Conservation (phyloP, 345 rosid species). For the Clarkia xantiana region DNA sequence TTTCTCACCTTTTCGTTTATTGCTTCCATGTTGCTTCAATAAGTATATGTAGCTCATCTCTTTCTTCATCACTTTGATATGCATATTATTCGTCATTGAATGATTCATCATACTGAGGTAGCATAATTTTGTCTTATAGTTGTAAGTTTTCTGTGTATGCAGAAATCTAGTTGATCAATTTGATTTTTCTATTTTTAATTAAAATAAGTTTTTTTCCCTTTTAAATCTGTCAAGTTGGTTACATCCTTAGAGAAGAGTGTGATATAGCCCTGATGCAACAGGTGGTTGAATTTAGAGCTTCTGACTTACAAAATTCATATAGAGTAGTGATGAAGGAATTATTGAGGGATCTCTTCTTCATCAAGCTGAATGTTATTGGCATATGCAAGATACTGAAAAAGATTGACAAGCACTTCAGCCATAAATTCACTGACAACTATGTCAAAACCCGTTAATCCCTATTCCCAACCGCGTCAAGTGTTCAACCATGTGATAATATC, state of each 20-base stretch:
- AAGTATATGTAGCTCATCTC: too few relatives aligned
- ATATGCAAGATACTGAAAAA: slow-evolving; percentile 92
- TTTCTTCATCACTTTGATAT: too few relatives aligned
- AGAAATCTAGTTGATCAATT: too few relatives aligned
- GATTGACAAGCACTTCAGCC: slow-evolving; percentile 89
- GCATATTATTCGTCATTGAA: too few relatives aligned
- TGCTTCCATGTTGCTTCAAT: too few relatives aligned
- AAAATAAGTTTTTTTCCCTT: too few relatives aligned
- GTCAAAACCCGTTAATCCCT: slow-evolving; percentile 98
- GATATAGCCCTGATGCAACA: slow-evolving; percentile 49
- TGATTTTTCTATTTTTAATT: too few relatives aligned
- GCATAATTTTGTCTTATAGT: too few relatives aligned
- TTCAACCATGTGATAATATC: slow-evolving; percentile 89
- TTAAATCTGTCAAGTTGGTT: too few relatives aligned
- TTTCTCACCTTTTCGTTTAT: too few relatives aligned
- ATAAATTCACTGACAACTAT: slow-evolving; percentile 80
- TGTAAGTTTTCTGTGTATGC: too few relatives aligned
- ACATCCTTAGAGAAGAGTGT: slow-evolving; percentile 43
- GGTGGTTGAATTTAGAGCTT: slow-evolving; percentile 33
- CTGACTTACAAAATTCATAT: slow-evolving; percentile 48
- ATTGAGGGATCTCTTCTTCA: slow-evolving; percentile 63
- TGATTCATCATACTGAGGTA: too few relatives aligned
- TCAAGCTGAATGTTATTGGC: slow-evolving; percentile 87
- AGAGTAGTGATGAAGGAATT: slow-evolving; percentile 66
- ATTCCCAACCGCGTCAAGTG: slow-evolving; percentile 95